phyloP scores from a whole-genome alignment of 2,329 filamentous ascomycete genomes.

The Diplodia mutila region DNA sequence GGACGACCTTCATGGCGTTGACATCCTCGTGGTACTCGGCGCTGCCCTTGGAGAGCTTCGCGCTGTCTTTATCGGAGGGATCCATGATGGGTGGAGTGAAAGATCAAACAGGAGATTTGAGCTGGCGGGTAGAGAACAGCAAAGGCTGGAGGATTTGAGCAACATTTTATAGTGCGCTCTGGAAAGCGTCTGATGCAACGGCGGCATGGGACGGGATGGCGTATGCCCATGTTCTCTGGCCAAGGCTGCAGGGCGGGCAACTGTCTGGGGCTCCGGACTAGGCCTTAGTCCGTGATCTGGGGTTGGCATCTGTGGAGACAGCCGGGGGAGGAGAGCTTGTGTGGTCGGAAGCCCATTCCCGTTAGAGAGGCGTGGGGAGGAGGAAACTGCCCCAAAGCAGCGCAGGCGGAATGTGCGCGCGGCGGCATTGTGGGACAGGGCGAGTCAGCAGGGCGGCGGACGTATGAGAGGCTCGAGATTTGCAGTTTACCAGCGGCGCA shows the following conservation, averaged over 20 bases:
- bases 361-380: not conserved
- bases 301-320: conserved; percentile 3
- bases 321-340: not conserved
- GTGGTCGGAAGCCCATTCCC: conserved; percentile 18
- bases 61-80: conserved; percentile 10
- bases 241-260: not conserved
- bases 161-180: not conserved
- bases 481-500: not conserved
- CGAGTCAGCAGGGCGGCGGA: not conserved
- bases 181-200: not conserved
- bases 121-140: not conserved
- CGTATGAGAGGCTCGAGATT: not conserved
- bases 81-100: conserved; percentile 1
- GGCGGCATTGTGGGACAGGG: not conserved
- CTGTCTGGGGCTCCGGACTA: conserved; percentile 15
- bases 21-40: conserved; percentile 13
- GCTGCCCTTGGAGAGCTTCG: conserved; percentile 4
- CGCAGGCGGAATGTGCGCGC: not conserved
- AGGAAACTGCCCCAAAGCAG: not conserved
- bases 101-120: not conserved
- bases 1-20: conserved; percentile 8
- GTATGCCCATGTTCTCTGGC: not conserved
- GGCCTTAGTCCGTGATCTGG: conserved; percentile 10
- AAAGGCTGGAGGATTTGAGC: not conserved
- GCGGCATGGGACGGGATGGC: conserved; percentile 3